Evolutionary conservation across 2,329 filamentous ascomycete species (phyloP).

Genomic region (Rutstroemia sp.): DNA sequence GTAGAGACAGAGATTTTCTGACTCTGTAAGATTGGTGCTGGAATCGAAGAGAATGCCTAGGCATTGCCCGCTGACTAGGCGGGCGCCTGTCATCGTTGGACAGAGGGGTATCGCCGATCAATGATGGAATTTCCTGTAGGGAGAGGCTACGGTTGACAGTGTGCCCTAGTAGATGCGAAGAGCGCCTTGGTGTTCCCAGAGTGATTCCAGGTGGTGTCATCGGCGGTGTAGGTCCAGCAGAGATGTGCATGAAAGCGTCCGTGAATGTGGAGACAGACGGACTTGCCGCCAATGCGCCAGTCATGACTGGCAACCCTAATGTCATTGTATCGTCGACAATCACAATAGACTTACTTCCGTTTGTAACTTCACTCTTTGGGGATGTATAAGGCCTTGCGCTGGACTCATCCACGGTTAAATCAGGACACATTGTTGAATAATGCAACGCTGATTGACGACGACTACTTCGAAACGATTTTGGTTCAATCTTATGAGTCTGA

Average conservation of each 20-base stretch:
- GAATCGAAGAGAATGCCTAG: constrained; percentile 15
- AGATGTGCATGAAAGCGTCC: constrained; percentile 42
- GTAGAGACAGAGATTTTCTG: constrained; percentile 42
- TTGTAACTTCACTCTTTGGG: constrained; percentile 39
- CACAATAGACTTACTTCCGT: constrained; percentile 82
- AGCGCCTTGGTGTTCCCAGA: constrained; percentile 42
- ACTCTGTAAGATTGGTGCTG: constrained; percentile 35
- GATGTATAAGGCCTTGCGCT: constrained; percentile 12
- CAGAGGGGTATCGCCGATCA: constrained; percentile 18
- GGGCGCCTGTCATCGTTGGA: constrained; percentile 21
- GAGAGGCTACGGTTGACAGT: constrained; percentile 28
- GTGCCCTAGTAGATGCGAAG: constrained; percentile 45
- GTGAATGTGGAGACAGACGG: constrained; percentile 46
- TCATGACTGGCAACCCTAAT: constrained; percentile 39
- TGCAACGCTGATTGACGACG: constrained; percentile 15
- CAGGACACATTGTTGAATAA: constrained; percentile 23
- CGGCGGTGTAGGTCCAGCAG: constrained; percentile 51
- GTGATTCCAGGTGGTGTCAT: constrained; percentile 48
- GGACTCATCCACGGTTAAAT: constrained; percentile 18
- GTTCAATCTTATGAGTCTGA: constrained; percentile 17
- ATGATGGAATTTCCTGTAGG: constrained; percentile 27
- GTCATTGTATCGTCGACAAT: constrained; percentile 55
- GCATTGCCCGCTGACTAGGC: constrained; percentile 18
- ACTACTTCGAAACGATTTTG: constrained; percentile 16
- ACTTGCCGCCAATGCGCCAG: constrained; percentile 34